phyloP scores from a whole-genome alignment of 306 rosid genomes.

The Citrullus mucosospermus region DNA sequence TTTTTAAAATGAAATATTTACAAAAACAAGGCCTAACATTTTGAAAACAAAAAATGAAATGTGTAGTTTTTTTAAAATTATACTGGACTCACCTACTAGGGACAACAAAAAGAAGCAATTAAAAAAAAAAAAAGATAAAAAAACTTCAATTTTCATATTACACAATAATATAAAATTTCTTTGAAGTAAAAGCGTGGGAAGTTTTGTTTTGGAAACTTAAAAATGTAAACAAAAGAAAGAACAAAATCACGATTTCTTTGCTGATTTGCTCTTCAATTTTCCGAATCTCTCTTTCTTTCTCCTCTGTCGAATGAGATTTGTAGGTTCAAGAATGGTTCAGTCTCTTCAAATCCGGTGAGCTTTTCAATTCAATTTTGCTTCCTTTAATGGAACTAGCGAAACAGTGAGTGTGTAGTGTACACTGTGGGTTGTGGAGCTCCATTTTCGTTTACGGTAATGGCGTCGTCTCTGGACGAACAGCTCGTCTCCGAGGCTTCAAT shows the following conservation, averaged over 20 bases:
- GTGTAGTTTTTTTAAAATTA: no score
- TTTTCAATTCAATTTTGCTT: neutral
- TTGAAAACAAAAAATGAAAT: no score
- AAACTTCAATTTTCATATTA: no score
- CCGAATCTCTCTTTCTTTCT: neutral
- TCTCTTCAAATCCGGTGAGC: neutral
- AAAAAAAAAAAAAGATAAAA: no score
- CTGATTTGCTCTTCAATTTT: neutral
- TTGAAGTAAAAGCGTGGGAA: neutral
- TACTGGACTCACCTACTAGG: no score
- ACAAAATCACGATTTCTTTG: neutral
- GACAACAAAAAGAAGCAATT: no score
- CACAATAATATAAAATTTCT: no score
- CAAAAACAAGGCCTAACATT: no score
- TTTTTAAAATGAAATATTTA: no score
- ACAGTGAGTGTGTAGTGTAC: neutral
- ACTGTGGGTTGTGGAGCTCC: conserved; percentile 2
- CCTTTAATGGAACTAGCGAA: neutral
- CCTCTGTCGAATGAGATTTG: neutral
- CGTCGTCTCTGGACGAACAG: conserved; percentile 49
- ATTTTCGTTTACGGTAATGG: conserved; percentile 51
- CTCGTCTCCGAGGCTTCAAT: conserved; percentile 1
- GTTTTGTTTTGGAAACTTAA: neutral
- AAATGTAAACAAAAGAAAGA: neutral
- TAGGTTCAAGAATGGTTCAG: neutral